phyloP scores from a whole-genome alignment of 2,329 filamentous ascomycete genomes.

The Arthrinium puccinioides region DNA sequence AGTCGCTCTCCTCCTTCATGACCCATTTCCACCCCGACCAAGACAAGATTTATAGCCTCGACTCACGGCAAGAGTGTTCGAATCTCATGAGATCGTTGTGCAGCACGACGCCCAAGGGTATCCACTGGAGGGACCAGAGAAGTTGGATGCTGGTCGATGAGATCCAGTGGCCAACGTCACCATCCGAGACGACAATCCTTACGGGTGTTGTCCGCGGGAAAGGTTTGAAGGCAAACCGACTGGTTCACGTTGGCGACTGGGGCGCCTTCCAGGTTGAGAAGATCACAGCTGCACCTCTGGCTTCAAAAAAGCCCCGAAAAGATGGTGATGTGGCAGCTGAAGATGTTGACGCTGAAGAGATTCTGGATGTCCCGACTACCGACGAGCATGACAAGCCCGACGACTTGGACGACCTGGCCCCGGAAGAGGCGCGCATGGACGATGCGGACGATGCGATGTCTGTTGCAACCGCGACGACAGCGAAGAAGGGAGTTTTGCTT shows the following conservation, averaged over 20 bases:
- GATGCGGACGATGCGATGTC: conserved; percentile 38
- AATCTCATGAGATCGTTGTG: conserved; percentile 89
- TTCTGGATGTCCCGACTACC: conserved; percentile 65
- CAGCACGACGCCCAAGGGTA: conserved; percentile 84
- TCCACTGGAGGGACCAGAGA: conserved; percentile 91
- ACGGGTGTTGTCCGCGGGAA: conserved; percentile 83
- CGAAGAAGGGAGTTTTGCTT: conserved; percentile 80
- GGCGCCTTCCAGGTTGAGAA: conserved; percentile 89
- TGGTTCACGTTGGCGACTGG: conserved; percentile 90
- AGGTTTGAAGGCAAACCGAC: conserved; percentile 79
- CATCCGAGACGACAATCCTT: conserved; percentile 59
- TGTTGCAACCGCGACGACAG: conserved; percentile 37
- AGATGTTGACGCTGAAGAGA: conserved; percentile 41
- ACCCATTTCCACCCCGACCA: conserved; percentile 90
- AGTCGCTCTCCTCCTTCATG: conserved; percentile 86
- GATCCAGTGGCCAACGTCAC: conserved; percentile 59
- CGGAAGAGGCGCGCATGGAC: conserved; percentile 73
- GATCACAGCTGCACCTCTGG: conserved; percentile 69
- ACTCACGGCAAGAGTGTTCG: conserved; percentile 82
- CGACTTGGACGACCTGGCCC: conserved; percentile 74
- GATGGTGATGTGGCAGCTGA: conserved; percentile 64
- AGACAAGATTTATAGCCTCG: conserved; percentile 84
- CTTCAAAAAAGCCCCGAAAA: conserved; percentile 49
- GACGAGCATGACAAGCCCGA: conserved; percentile 55
- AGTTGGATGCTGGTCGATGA: conserved; percentile 94